These are phyloP conservation scores for Prunus yedoensis DNA, from an alignment of 331 rosid genomes.

Conservation along the genomic window DNA sequence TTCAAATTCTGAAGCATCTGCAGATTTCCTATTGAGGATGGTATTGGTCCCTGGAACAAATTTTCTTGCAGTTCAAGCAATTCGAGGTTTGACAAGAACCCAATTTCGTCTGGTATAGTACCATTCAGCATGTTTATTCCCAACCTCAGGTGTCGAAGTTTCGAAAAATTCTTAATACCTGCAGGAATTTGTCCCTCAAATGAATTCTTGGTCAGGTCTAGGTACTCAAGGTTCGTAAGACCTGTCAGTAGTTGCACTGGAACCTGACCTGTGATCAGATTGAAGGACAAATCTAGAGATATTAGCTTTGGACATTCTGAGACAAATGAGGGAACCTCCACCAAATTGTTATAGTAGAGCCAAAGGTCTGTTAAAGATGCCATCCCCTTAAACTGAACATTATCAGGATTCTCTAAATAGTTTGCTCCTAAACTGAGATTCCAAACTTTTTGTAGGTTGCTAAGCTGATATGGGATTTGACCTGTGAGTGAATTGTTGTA, in stretches of 20 bases:
- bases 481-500: conserved; percentile 9
- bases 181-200: background rate
- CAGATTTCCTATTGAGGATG: background rate
- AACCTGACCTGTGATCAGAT: background rate
- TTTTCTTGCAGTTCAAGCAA: conserved; percentile 1
- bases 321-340: background rate
- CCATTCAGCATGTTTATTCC: background rate
- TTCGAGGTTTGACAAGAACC: background rate
- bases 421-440: conserved; percentile 4
- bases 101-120: background rate
- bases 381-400: background rate
- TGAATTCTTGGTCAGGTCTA: background rate
- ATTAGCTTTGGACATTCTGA: background rate
- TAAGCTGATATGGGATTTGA: conserved; percentile 10
- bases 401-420: background rate
- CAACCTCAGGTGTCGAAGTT: conserved; percentile 1
- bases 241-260: background rate
- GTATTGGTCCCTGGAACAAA: background rate
- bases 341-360: conserved; percentile 2
- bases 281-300: background rate
- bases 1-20: conserved; percentile 37
- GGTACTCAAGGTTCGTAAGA: background rate
- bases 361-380: conserved; percentile 1
- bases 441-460: background rate
- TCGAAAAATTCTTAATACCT: background rate